These are phyloP conservation scores for Lentinus brumalis DNA, from an alignment of 768 basidiomycete species.

Conservation along the genomic window DNA sequence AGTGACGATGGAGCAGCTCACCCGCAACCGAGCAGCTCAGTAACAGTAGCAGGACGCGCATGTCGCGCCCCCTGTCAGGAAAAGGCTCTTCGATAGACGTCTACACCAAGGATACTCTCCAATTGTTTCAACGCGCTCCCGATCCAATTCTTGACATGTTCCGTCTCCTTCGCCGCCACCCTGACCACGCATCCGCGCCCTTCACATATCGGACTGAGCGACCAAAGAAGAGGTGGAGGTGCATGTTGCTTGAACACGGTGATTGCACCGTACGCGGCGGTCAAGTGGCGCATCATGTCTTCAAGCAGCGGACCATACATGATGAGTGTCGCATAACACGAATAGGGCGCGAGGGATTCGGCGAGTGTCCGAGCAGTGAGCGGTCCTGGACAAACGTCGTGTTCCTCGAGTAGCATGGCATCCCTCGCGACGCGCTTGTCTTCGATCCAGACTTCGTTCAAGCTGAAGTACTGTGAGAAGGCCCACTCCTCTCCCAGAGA, in stretches of 20 bases:
- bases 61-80: background rate
- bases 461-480: constrained; percentile 81
- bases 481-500: constrained; percentile 87
- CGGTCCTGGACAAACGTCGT: constrained; percentile 19
- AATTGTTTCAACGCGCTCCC: constrained; percentile 52
- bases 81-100: constrained; percentile 68
- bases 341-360: constrained; percentile 74
- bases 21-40: background rate
- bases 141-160: constrained; percentile 74
- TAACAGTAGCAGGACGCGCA: background rate
- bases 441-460: constrained; percentile 78
- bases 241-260: constrained; percentile 58
- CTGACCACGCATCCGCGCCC: constrained; percentile 62
- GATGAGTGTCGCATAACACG: constrained; percentile 87
- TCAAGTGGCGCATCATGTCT: constrained; percentile 49
- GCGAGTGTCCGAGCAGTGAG: constrained; percentile 50
- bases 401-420: constrained; percentile 69
- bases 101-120: constrained; percentile 57
- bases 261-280: constrained; percentile 50
- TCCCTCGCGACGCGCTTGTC: constrained; percentile 74
- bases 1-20: background rate
- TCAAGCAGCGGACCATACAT: constrained; percentile 70
- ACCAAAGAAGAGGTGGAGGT: constrained; percentile 80
- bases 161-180: constrained; percentile 75
- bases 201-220: constrained; percentile 59